Conservation (phyloP, 306 rosid genomes). For the Lathyrus oleraceus region DNA sequence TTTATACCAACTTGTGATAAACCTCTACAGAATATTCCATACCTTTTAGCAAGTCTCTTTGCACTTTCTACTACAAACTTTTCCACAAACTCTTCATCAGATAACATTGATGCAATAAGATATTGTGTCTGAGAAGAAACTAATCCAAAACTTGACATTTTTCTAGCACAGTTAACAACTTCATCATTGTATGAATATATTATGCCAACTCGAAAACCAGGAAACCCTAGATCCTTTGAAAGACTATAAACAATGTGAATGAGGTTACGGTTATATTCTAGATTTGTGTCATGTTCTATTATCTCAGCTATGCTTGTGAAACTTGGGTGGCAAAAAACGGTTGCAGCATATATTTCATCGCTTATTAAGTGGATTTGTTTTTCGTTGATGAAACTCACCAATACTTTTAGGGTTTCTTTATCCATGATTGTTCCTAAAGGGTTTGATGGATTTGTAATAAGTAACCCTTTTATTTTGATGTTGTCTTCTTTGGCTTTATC, state of each 20-base stretch:
- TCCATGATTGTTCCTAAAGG: slow-evolving; percentile 8
- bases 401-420: not conserved
- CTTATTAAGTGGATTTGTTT: not conserved
- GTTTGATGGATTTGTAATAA: not conserved
- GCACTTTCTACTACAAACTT: not conserved
- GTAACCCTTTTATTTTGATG: not conserved
- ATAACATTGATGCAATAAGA: not conserved
- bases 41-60: not conserved
- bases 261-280: not conserved
- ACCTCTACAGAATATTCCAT: slow-evolving; percentile 38
- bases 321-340: slow-evolving; percentile 1
- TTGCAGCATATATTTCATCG: not conserved
- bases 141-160: slow-evolving; percentile 85
- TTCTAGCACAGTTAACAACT: slow-evolving; percentile 57
- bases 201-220: slow-evolving; percentile 1
- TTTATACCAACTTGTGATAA: slow-evolving; percentile 53
- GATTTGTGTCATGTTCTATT: not conserved
- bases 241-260: slow-evolving; percentile 5
- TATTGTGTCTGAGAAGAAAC: slow-evolving; percentile 78
- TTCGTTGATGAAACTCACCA: not conserved
- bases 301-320: slow-evolving; percentile 3
- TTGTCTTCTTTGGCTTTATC: not conserved
- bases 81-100: not conserved
- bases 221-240: not conserved
- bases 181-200: slow-evolving; percentile 3